Conservation (phyloP, 257 asterid genomes). For the Salvia miltiorrhiza region DNA sequence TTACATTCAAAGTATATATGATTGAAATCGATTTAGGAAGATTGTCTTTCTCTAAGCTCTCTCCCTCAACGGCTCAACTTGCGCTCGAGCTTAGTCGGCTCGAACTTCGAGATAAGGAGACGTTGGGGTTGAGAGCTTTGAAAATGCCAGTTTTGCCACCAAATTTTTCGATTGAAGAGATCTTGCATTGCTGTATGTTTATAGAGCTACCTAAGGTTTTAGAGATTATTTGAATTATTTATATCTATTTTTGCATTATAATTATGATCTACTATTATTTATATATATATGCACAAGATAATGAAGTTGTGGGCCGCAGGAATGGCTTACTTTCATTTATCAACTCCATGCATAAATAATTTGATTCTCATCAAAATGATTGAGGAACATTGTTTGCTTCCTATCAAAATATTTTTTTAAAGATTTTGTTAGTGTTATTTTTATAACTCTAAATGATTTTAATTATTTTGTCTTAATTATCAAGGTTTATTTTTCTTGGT, state of each 20-base stretch:
- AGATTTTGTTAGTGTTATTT: no score
- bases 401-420: no score
- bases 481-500: no score
- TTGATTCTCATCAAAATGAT: no score
- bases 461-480: no score
- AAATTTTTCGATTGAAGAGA: background rate
- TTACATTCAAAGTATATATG: background rate
- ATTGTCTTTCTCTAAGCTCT: constrained; percentile 32
- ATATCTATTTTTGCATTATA: background rate
- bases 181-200: background rate
- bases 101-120: constrained; percentile 11
- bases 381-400: background rate
- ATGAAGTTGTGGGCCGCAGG: no score
- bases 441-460: no score
- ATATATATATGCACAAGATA: no score
- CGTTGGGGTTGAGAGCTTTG: constrained; percentile 27
- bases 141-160: constrained; percentile 12
- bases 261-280: background rate
- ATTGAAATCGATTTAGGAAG: background rate
- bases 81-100: background rate
- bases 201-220: background rate
- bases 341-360: background rate
- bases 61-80: constrained; percentile 40
- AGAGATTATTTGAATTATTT: background rate
- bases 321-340: background rate